A percentile compares a stretch with the other conserved stretches of the same genome.
These are phyloP conservation scores for Antrodiella citrinella DNA, from an alignment of 768 basidiomycete species.

Conservation along the genomic window DNA sequence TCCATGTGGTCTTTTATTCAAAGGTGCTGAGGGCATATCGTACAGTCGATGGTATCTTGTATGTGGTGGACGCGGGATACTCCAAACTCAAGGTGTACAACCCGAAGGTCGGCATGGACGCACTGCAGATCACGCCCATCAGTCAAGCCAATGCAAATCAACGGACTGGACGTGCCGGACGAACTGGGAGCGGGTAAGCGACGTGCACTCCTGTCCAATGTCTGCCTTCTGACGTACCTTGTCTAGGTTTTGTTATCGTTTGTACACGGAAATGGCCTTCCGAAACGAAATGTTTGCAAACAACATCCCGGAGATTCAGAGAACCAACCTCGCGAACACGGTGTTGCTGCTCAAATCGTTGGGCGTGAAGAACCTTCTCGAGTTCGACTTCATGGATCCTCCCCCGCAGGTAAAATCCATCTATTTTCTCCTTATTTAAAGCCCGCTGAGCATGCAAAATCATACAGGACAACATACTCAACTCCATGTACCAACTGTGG, in stretches of 20 bases:
- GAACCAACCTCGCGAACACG: slow-evolving; percentile 96
- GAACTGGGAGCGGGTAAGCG: slow-evolving; percentile 87
- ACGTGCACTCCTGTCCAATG: slow-evolving; percentile 6
- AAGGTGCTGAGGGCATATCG: slow-evolving; percentile 5
- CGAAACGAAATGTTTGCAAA: slow-evolving; percentile 92
- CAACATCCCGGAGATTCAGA: slow-evolving; percentile 97
- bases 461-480: slow-evolving; percentile 94
- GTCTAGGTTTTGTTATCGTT: slow-evolving; percentile 85
- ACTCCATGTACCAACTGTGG: slow-evolving; percentile 99
- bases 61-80: slow-evolving; percentile 94
- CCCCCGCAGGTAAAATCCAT: slow-evolving; percentile 98
- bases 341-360: slow-evolving; percentile 91
- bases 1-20: neutral
- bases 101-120: slow-evolving; percentile 98
- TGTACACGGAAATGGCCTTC: slow-evolving; percentile 96
- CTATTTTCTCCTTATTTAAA: no score
- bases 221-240: slow-evolving; percentile 7
- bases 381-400: slow-evolving; percentile 99
- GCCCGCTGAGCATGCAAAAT: no score
- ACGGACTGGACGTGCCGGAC: slow-evolving; percentile 90
- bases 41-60: slow-evolving; percentile 97
- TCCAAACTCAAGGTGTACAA: slow-evolving; percentile 99
- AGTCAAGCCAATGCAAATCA: slow-evolving; percentile 98
- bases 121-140: slow-evolving; percentile 97
- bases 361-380: slow-evolving; percentile 93